Percentiles rank a stretch among this genome's conserved stretches.
Evolutionary conservation across 1,284 basidiomycete genomes (phyloP).

Genomic region (Xerocomus nothofagi): DNA sequence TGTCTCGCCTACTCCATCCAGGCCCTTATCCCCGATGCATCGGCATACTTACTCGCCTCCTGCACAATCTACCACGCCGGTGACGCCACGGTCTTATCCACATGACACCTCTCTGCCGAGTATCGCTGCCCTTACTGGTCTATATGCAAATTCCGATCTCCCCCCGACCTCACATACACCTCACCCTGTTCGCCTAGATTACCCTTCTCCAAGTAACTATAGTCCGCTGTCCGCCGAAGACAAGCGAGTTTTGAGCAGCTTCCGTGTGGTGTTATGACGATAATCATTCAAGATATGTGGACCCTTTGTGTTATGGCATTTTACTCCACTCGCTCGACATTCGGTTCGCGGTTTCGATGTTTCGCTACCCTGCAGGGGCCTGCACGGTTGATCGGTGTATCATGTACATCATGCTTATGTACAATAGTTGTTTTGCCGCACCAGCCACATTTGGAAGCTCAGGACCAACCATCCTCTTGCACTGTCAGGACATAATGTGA

Average conservation of each 20-base stretch:
- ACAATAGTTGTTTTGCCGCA: background rate
- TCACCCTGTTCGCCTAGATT: conserved; percentile 23
- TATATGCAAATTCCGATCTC: conserved; percentile 25
- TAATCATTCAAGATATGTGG: background rate
- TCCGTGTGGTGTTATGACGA: conserved; percentile 51
- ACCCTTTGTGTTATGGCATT: conserved; percentile 14
- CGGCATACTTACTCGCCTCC: conserved; percentile 26
- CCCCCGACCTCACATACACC: conserved; percentile 25
- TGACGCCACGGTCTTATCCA: conserved; percentile 11
- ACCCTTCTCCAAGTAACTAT: conserved; percentile 40
- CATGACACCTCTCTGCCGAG: conserved; percentile 23
- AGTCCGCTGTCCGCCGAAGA: conserved; percentile 58
- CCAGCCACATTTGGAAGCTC: background rate
- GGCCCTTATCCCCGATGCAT: conserved; percentile 28
- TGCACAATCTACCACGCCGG: conserved; percentile 17
- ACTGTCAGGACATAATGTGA: background rate
- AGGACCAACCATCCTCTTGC: background rate
- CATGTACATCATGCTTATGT: conserved; percentile 1
- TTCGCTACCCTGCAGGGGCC: conserved; percentile 9
- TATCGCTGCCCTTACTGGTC: conserved; percentile 23
- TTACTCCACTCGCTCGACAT: background rate
- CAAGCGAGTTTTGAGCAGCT: conserved; percentile 52
- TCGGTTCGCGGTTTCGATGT: background rate
- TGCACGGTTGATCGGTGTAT: conserved; percentile 2
- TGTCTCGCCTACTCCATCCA: conserved; percentile 40